phyloP scores from a whole-genome alignment of 306 rosid species.

The Gynostemma pentaphyllum region DNA sequence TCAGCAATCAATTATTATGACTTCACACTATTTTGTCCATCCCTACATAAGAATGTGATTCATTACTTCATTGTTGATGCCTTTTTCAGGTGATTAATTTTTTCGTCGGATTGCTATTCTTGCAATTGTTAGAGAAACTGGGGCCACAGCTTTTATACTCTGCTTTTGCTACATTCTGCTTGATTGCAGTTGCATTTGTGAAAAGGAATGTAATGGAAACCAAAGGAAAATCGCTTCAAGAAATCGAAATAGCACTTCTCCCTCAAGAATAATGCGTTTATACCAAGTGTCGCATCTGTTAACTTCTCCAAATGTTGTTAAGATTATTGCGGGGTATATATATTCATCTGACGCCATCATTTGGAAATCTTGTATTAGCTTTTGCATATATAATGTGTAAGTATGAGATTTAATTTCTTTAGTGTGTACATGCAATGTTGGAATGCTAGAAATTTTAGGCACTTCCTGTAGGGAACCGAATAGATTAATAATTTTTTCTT shows the following conservation, averaged over 20 bases:
- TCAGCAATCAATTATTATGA: too few relatives aligned
- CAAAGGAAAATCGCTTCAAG: constrained; percentile 94
- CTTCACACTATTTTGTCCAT: not conserved
- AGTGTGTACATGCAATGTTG: too few relatives aligned
- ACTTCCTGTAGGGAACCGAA: too few relatives aligned
- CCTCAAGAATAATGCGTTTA: constrained; percentile 47
- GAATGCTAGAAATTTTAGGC: too few relatives aligned
- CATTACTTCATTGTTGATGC: not conserved
- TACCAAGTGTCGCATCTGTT: not conserved
- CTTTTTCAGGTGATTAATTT: constrained; percentile 68
- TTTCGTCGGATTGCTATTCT: constrained; percentile 83
- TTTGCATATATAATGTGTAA: not conserved
- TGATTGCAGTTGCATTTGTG: constrained; percentile 70
- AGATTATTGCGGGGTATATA: not conserved
- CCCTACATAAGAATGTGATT: not conserved
- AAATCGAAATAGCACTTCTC: constrained; percentile 94
- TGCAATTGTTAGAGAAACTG: constrained; percentile 70
- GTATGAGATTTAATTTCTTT: not conserved
- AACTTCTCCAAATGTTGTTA: not conserved
- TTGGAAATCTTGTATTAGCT: not conserved
- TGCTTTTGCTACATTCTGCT: constrained; percentile 55
- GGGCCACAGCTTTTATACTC: constrained; percentile 78
- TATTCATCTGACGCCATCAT: not conserved
- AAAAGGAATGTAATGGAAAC: constrained; percentile 87
- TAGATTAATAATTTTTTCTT: not conserved